Evolutionary conservation across 345 rosid genomes (phyloP), one percentile per base, ranked within the genome.

Genomic region (Geranium brycei): DNA sequence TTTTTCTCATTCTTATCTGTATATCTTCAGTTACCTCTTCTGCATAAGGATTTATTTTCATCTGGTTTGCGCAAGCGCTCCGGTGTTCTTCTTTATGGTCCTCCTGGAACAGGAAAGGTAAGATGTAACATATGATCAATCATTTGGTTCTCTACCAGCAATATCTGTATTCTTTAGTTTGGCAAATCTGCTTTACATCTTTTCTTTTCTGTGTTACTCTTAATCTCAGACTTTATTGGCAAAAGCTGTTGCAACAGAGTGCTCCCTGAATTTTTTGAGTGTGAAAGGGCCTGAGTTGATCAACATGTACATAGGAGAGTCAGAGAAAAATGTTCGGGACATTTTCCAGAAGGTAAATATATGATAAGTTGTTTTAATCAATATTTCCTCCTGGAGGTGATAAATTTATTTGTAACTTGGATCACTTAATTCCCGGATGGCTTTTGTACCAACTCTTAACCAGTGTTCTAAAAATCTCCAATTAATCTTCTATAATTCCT

Each of bases 301-400:
- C 76, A 93, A 93, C 83, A 93, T 93, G 97, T 90, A 93, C 79
- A 93, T 93, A 57, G 99, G 99, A 74, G 99, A 93, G 66, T 93
- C 98, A 16, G 97, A 93, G 80, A 93, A 90, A 78, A 93, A 93
- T 72, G 83, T 93, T 65, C 81, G 95, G 67, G 97, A 93, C 77
- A 90, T 93, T 78, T 93, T 93, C 68, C 95, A 90, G 68, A 93
- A 88, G 91, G 99, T 86, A 73, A 64, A 58, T 57, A 35, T 51
- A 5, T 30, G 14, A 57, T 17, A 1, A 58, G 0, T 64, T 51
- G 35, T 64, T 23, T 63, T 59, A 56, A 3, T 59, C 31, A 59
- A 11, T 8, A 19, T 19, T 59, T 7, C 1, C 16, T 59, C 19
- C 31, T 31, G 16, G 17, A 59, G 18, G 31, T 59, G 31, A 16